Percentiles rank a stretch among this genome's conserved stretches.
Conservation (phyloP, 441 rosid genomes). For the Sinapis alba region DNA sequence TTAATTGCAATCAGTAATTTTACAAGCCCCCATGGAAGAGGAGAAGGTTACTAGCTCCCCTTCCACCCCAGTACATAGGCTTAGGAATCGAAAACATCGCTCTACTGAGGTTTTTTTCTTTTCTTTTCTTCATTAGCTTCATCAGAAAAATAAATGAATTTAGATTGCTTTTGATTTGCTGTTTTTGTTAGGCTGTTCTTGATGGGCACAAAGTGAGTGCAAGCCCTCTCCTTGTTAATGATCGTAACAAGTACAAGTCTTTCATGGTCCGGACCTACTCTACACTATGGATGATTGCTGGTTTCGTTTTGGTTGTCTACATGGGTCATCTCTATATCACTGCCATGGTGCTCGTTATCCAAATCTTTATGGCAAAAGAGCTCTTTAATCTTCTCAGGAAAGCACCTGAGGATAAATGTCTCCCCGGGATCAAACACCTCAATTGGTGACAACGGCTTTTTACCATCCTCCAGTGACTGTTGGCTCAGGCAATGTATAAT, state of each 20-base stretch:
- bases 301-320: slow-evolving; percentile 45
- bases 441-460: slow-evolving; percentile 31
- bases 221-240: slow-evolving; percentile 35
- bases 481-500: neutral
- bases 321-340: slow-evolving; percentile 50
- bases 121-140: no score
- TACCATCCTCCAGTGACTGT: neutral
- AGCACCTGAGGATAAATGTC: slow-evolving; percentile 46
- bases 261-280: slow-evolving; percentile 47
- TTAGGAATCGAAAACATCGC: slow-evolving; percentile 46
- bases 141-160: no score
- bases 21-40: slow-evolving; percentile 40
- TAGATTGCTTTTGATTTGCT: no score
- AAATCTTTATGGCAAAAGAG: slow-evolving; percentile 51
- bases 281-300: slow-evolving; percentile 48
- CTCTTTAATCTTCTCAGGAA: slow-evolving; percentile 46
- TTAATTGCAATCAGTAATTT: no score
- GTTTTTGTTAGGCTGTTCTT: slow-evolving; percentile 37
- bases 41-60: slow-evolving; percentile 39
- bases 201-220: slow-evolving; percentile 40
- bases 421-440: slow-evolving; percentile 41
- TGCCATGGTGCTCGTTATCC: slow-evolving; percentile 49
- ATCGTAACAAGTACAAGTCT: slow-evolving; percentile 42
- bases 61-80: slow-evolving; percentile 32
- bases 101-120: slow-evolving; percentile 46